Conservation (phyloP, 352 stramenopile genomes). For the Globisporangium nunn region DNA sequence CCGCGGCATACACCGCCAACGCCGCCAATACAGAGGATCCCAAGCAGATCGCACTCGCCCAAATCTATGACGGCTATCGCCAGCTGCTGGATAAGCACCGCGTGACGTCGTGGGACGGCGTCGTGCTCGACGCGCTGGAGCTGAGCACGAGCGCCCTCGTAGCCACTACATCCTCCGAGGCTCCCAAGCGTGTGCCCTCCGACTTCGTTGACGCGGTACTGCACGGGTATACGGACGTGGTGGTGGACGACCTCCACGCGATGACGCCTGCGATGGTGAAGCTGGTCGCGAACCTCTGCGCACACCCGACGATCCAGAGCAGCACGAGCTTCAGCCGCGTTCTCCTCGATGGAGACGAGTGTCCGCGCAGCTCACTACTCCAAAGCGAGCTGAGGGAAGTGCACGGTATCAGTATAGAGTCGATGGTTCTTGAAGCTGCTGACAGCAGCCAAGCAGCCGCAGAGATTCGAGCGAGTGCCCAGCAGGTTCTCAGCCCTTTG, state of each 20-base stretch:
- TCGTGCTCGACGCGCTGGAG: conserved; percentile 47
- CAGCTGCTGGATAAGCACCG: conserved; percentile 43
- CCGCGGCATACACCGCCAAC: conserved; percentile 29
- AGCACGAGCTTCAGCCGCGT: conserved; percentile 51
- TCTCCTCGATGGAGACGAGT: conserved; percentile 22
- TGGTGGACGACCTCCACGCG: conserved; percentile 62
- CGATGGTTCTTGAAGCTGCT: not conserved
- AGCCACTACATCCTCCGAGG: conserved; percentile 7
- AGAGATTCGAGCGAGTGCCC: conserved; percentile 7
- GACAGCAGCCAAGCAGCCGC: not conserved
- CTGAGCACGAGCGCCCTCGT: not conserved
- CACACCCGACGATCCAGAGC: conserved; percentile 31
- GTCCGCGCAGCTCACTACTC: conserved; percentile 27
- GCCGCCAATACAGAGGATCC: conserved; percentile 12
- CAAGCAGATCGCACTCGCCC: conserved; percentile 28
- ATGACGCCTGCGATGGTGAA: conserved; percentile 63
- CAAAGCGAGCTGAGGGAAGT: conserved; percentile 19
- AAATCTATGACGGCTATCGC: conserved; percentile 45
- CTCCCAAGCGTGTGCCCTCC: conserved; percentile 1
- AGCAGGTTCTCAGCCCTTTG: conserved; percentile 1
- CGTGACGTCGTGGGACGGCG: conserved; percentile 58
- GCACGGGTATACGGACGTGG: conserved; percentile 47
- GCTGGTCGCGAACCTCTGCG: conserved; percentile 33
- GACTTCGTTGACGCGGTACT: conserved; percentile 34
- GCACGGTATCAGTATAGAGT: not conserved